Evolutionary conservation across 2,329 filamentous ascomycete species (phyloP).

Genomic region (Salinomyces thailandicus): DNA sequence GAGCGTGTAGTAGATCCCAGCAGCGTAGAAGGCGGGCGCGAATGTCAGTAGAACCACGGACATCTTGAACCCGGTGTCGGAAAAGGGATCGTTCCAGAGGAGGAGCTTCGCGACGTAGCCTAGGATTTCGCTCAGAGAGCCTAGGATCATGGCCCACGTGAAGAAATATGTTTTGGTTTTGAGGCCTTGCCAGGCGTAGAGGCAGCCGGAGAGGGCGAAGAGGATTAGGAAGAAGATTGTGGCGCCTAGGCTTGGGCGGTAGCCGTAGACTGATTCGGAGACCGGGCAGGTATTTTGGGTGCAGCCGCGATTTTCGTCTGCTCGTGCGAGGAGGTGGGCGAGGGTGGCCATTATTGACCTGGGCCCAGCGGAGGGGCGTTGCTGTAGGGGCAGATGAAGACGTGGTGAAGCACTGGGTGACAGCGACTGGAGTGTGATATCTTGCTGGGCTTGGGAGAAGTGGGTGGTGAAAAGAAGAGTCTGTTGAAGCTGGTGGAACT

Average conservation of each 20-base stretch:
- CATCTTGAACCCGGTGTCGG: constrained; percentile 33
- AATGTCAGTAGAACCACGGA: constrained; percentile 36
- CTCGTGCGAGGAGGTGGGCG: constrained; percentile 10
- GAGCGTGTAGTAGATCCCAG: constrained; percentile 35
- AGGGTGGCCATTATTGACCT: constrained; percentile 9
- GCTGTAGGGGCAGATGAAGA: too few relatives aligned
- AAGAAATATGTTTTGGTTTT: constrained; percentile 30
- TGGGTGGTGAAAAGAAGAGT: too few relatives aligned
- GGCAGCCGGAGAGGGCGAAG: constrained; percentile 24
- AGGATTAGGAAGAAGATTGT: constrained; percentile 31
- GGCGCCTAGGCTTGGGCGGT: constrained; percentile 28
- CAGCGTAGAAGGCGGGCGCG: constrained; percentile 36
- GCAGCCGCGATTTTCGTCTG: constrained; percentile 19
- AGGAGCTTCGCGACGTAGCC: constrained; percentile 36
- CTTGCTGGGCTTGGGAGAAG: too few relatives aligned
- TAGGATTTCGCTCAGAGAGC: constrained; percentile 32
- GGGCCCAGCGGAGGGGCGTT: too few relatives aligned
- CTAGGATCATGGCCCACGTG: constrained; percentile 32
- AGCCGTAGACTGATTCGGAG: constrained; percentile 21
- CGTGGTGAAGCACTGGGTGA: too few relatives aligned
- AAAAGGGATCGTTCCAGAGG: constrained; percentile 34
- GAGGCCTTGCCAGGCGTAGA: constrained; percentile 24
- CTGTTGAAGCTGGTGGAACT: too few relatives aligned
- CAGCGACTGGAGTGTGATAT: too few relatives aligned
- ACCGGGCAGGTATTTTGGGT: constrained; percentile 19